phyloP scores from a whole-genome alignment of 2,329 filamentous ascomycete genomes.

The Alternaria rosae region DNA sequence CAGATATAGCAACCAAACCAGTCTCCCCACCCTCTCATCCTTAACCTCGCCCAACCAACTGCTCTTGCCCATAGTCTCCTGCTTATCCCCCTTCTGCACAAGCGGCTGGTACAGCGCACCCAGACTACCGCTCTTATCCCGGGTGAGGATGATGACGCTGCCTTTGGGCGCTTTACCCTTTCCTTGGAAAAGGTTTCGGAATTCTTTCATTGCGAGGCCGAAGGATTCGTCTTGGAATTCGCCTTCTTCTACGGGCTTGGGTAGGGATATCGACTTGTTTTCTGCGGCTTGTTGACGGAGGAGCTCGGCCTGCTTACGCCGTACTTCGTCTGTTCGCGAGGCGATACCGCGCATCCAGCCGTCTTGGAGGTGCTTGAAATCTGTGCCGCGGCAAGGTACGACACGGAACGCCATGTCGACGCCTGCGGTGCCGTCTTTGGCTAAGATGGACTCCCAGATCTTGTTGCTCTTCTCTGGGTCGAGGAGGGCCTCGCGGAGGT shows the following conservation, averaged over 20 bases:
- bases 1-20: constrained; percentile 91
- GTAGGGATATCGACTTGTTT: constrained; percentile 40
- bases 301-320: constrained; percentile 41
- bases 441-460: constrained; percentile 76
- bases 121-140: constrained; percentile 69
- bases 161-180: constrained; percentile 79
- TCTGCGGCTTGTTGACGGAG: constrained; percentile 55
- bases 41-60: constrained; percentile 72
- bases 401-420: constrained; percentile 84
- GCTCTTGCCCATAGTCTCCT: constrained; percentile 55
- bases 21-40: constrained; percentile 80
- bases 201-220: constrained; percentile 74
- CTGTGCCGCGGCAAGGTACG: constrained; percentile 89
- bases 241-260: constrained; percentile 43
- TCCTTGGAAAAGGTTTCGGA: constrained; percentile 82
- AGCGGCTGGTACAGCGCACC: constrained; percentile 49
- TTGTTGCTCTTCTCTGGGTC: constrained; percentile 73
- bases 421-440: constrained; percentile 56
- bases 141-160: constrained; percentile 75
- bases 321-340: constrained; percentile 67
- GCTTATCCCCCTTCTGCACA: constrained; percentile 35
- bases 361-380: constrained; percentile 91
- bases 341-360: constrained; percentile 88
- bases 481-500: constrained; percentile 72
- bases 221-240: constrained; percentile 78